Percentiles rank a stretch among this genome's conserved stretches.
These are phyloP conservation scores for Candida schatavii DNA, from an alignment of 805 yeast species.

Conservation along the genomic window DNA sequence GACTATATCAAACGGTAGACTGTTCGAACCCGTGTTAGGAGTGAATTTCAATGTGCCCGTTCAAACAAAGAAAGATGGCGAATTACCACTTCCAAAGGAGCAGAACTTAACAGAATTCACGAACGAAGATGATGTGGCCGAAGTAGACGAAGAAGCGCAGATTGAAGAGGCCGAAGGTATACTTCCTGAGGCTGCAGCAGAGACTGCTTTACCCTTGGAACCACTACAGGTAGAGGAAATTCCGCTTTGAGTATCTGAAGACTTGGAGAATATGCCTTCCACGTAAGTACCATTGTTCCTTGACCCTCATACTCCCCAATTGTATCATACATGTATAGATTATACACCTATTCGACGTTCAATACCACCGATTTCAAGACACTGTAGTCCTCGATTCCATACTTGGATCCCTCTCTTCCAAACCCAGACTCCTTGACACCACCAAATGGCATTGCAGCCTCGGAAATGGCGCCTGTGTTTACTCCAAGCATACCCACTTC, in stretches of 20 bases:
- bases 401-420: conserved; percentile 66
- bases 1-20: neutral
- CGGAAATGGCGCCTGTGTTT: conserved; percentile 72
- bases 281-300: too few relatives aligned
- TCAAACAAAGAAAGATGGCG: neutral
- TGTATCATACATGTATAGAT: neutral
- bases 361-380: conserved; percentile 61
- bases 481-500: conserved; percentile 82
- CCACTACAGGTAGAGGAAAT: neutral
- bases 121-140: too few relatives aligned
- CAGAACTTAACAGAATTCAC: neutral
- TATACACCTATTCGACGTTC: neutral
- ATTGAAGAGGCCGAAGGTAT: neutral
- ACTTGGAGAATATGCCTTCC: too few relatives aligned
- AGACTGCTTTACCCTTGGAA: neutral
- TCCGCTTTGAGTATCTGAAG: too few relatives aligned
- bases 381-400: conserved; percentile 61
- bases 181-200: neutral
- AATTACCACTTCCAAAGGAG: neutral
- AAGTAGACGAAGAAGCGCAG: neutral
- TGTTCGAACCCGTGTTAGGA: neutral
- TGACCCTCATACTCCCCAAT: neutral
- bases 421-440: conserved; percentile 68
- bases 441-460: conserved; percentile 56
- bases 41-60: neutral